Evolutionary conservation across 78 protist genomes (phyloP).

Genomic region (Guillardia theta): DNA sequence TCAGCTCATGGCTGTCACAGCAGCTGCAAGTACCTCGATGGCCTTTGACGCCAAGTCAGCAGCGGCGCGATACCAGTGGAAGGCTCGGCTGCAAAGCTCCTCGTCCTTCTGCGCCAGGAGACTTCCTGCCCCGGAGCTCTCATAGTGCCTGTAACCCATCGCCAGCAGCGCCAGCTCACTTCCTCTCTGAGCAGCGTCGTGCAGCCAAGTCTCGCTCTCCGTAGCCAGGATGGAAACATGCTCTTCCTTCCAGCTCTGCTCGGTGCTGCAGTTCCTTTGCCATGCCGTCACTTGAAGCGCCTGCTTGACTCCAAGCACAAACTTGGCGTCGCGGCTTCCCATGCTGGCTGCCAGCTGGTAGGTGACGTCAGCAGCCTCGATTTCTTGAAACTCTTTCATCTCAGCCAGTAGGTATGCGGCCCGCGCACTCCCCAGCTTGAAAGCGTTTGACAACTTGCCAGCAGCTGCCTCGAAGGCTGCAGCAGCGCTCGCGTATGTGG

Average conservation of each 20-base stretch:
- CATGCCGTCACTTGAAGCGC: background rate
- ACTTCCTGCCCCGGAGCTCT: background rate
- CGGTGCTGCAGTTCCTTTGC: background rate
- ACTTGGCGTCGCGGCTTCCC: background rate
- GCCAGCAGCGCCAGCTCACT: background rate
- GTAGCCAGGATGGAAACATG: background rate
- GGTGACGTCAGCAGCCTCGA: background rate
- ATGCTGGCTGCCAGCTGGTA: background rate
- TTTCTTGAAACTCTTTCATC: background rate
- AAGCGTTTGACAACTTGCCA: background rate
- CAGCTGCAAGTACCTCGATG: too few relatives aligned
- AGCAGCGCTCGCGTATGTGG: background rate
- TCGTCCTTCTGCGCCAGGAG: background rate
- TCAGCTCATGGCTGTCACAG: too few relatives aligned
- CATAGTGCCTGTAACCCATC: background rate
- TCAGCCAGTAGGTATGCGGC: background rate
- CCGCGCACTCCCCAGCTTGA: background rate
- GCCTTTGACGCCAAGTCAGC: background rate
- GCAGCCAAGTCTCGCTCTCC: background rate
- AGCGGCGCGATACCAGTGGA: background rate
- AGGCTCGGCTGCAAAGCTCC: background rate
- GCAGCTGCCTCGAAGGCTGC: background rate
- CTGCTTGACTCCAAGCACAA: background rate
- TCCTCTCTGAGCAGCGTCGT: background rate
- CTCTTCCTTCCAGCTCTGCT: background rate